Evolutionary conservation across 768 basidiomycete genomes (phyloP).

Genomic region (Amanita subjunquillea): DNA sequence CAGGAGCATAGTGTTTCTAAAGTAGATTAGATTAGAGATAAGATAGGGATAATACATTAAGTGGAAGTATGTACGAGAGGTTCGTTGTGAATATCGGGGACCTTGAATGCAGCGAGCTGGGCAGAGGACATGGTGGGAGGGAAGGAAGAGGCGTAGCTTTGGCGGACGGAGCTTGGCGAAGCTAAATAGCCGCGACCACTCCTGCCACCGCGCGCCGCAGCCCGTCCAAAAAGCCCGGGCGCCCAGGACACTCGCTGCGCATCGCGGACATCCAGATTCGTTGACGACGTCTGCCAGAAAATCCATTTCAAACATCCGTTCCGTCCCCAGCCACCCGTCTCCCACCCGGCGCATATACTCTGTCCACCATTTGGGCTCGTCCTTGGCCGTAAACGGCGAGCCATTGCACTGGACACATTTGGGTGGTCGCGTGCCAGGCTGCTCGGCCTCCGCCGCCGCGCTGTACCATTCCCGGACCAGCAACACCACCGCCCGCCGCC

Average conservation of each 20-base stretch:
- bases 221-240: constrained; percentile 43
- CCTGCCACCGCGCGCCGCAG: constrained; percentile 49
- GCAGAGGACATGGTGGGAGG: constrained; percentile 47
- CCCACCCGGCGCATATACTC: constrained; percentile 47
- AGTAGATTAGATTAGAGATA: background rate
- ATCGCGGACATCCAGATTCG: constrained; percentile 47
- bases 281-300: constrained; percentile 46
- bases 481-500: constrained; percentile 36
- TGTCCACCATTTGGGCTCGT: constrained; percentile 60
- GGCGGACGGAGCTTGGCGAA: background rate
- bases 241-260: constrained; percentile 55
- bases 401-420: constrained; percentile 67
- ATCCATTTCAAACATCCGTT: constrained; percentile 43
- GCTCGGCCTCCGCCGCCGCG: background rate
- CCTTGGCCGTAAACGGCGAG: constrained; percentile 27
- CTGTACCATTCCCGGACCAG: constrained; percentile 14
- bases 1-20: constrained; percentile 70
- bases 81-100: constrained; percentile 86
- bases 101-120: constrained; percentile 78
- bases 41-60: background rate
- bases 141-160: background rate
- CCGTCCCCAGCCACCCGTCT: constrained; percentile 29
- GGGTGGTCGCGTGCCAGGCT: constrained; percentile 13
- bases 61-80: constrained; percentile 56
- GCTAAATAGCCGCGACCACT: constrained; percentile 8